phyloP scores from a whole-genome alignment of 805 yeast genomes.

The Naumovozyma castellii region DNA sequence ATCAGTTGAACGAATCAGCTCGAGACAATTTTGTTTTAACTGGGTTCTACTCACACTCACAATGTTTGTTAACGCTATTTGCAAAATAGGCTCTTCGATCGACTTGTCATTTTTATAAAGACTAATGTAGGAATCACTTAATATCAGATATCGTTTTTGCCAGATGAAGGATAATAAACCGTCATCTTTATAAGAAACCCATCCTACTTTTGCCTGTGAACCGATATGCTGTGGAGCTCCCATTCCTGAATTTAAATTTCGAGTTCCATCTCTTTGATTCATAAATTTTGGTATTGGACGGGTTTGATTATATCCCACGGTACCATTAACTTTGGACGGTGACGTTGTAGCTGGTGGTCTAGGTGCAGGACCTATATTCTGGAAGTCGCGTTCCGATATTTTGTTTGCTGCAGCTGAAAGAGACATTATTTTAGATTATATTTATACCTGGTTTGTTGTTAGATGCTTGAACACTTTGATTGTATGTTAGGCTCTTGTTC shows the following conservation, averaged over 20 bases:
- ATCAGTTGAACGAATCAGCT: conserved; percentile 47
- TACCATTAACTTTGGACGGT: conserved; percentile 1
- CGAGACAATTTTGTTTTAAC: conserved; percentile 71
- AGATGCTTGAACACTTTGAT: no score
- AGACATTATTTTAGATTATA: conserved; percentile 25
- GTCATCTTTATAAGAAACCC: conserved; percentile 90
- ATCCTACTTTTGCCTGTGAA: conserved; percentile 39
- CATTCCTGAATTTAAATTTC: conserved; percentile 27
- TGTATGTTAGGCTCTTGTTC: no score
- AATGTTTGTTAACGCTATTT: conserved; percentile 50
- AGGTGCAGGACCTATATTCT: conserved; percentile 50
- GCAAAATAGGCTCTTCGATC: conserved; percentile 37
- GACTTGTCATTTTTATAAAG: conserved; percentile 59
- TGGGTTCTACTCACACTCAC: conserved; percentile 59
- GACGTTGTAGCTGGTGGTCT: conserved; percentile 35
- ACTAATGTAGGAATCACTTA: conserved; percentile 64
- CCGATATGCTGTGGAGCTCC: conserved; percentile 8
- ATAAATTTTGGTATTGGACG: conserved; percentile 29
- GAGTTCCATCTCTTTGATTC: conserved; percentile 20
- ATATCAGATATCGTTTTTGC: conserved; percentile 78
- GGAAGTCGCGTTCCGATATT: conserved; percentile 39
- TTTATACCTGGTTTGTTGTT: background rate
- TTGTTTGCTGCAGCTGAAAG: conserved; percentile 38
- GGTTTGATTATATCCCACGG: conserved; percentile 28
- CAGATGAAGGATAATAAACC: conserved; percentile 83